Evolutionary conservation across 2,329 filamentous ascomycete genomes (phyloP).

Genomic region (Pseudocercospora eumusae): DNA sequence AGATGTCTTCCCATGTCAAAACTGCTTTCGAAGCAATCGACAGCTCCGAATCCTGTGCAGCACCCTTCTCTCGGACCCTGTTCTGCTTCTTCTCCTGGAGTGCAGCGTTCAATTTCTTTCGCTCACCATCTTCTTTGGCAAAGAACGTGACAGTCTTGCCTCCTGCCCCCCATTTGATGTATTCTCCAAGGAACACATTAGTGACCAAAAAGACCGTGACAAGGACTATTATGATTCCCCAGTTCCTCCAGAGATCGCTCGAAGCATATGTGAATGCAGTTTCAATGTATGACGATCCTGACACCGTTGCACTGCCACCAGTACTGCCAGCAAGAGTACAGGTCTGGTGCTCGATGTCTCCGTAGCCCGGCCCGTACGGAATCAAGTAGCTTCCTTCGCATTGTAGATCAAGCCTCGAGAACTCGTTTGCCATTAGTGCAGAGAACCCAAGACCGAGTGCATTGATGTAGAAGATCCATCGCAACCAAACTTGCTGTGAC

Average conservation of each 20-base stretch:
- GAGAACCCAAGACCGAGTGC: conserved; percentile 73
- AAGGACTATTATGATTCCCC: conserved; percentile 75
- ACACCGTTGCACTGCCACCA: conserved; percentile 64
- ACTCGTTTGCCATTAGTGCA: conserved; percentile 84
- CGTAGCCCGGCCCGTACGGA: conserved; percentile 69
- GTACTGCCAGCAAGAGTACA: conserved; percentile 76
- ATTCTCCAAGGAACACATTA: conserved; percentile 77
- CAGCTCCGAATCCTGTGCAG: conserved; percentile 48
- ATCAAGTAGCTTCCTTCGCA: conserved; percentile 70
- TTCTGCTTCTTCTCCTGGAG: conserved; percentile 61
- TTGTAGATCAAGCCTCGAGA: conserved; percentile 65
- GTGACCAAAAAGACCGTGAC: conserved; percentile 73
- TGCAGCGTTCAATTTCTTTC: conserved; percentile 64
- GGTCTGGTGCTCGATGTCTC: conserved; percentile 71
- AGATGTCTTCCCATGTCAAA: conserved; percentile 56
- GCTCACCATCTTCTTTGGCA: conserved; percentile 67
- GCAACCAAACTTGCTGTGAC: conserved; percentile 70
- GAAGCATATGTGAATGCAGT: conserved; percentile 67
- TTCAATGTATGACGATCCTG: conserved; percentile 68
- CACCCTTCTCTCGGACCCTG: conserved; percentile 49
- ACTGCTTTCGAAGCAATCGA: conserved; percentile 58
- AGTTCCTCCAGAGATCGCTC: conserved; percentile 76
- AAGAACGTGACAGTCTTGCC: conserved; percentile 81
- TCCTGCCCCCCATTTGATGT: conserved; percentile 74
- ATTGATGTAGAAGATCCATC: conserved; percentile 79